Conservation (phyloP, 495 filamentous ascomycete genomes). For the Neurospora discreta region DNA sequence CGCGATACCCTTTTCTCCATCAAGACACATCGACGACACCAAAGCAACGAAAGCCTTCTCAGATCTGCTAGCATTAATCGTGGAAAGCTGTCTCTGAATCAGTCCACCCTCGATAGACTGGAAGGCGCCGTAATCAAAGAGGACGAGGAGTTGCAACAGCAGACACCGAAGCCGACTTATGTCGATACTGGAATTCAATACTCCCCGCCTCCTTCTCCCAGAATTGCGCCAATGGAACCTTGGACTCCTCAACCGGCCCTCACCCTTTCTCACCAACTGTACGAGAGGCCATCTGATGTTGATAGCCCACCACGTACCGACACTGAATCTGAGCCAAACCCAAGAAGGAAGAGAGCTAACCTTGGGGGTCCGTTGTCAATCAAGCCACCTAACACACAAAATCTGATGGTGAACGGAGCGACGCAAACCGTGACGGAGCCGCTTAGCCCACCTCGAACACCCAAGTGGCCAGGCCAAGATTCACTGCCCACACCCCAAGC, state of each 20-base stretch:
- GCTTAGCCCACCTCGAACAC: constrained; percentile 57
- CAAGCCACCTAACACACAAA: constrained; percentile 18
- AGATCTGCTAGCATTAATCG: constrained; percentile 38
- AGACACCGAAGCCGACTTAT: constrained; percentile 33
- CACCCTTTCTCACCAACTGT: constrained; percentile 9
- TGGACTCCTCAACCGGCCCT: constrained; percentile 27
- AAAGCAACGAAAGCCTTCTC: constrained; percentile 40
- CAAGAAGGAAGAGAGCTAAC: constrained; percentile 53
- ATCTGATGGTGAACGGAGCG: constrained; percentile 56
- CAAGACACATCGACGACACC: constrained; percentile 31
- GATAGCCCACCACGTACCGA: constrained; percentile 35
- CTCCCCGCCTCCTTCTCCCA: constrained; percentile 70
- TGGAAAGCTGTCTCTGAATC: constrained; percentile 35
- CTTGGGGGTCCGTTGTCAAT: constrained; percentile 30
- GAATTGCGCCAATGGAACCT: constrained; percentile 29
- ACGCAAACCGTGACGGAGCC: constrained; percentile 62
- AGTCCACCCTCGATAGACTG: constrained; percentile 36
- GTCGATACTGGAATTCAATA: constrained; percentile 69
- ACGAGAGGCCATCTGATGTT: constrained; percentile 24
- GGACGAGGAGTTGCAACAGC: constrained; percentile 28
- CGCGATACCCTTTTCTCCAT: constrained; percentile 34
- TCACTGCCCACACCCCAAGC: constrained; percentile 10
- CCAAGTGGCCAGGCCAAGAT: constrained; percentile 37
- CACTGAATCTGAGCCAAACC: constrained; percentile 57
- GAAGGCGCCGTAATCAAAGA: constrained; percentile 39